Base-by-base conservation (phyloP, 495 filamentous ascomycete species). In the Penicillium cosmopolitanum region DNA sequence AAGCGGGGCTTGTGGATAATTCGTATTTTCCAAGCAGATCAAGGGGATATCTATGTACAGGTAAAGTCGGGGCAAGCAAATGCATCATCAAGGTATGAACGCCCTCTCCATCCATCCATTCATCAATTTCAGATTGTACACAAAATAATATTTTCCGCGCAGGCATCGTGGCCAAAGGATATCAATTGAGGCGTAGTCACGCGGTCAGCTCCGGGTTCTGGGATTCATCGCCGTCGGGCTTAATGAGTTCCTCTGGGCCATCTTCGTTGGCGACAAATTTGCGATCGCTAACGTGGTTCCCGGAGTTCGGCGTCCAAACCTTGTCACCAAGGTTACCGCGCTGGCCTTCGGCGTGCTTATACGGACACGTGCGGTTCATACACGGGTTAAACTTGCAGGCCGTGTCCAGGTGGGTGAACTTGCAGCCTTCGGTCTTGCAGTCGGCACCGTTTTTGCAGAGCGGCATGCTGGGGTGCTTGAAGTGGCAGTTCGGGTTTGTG, bases 351-450 rank as follows among this genome's bases (percentile, higher is more conserved):
- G 84, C 87, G 73, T 99, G 95, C 72, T 93, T 93, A 81, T 91
- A 98, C 21, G 87, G 80, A 69, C 95, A 99, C 53, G 71, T 81
- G 13, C 86, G 82, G 67, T 97, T 97, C 57, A 90, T 84, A 72
- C 95, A 99, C 4, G 95, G 95, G 60, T 86, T 92, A 76, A 87
- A 98, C 61, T 89, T 94, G 87, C 95, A 99, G 62, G 88, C 80
- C 21, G 85, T 89, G 69, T 88, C 80, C 63, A 86, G 64, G 71
- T 99, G 95, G 3, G 90, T 90, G 73, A 97, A 98, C 68, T 92
- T 92, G 84, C 95, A 99, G 40, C 86, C 87, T 36, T 88, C 83
- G 25, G 85, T 85, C 18, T 84, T 86, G 79, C 95, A 99, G 73
- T 96, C 93, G 35, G 90, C 90, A 19, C 96, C 96, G 67, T 98